Conservation (phyloP, 129 eudicot species). For the Tagetes patula region DNA sequence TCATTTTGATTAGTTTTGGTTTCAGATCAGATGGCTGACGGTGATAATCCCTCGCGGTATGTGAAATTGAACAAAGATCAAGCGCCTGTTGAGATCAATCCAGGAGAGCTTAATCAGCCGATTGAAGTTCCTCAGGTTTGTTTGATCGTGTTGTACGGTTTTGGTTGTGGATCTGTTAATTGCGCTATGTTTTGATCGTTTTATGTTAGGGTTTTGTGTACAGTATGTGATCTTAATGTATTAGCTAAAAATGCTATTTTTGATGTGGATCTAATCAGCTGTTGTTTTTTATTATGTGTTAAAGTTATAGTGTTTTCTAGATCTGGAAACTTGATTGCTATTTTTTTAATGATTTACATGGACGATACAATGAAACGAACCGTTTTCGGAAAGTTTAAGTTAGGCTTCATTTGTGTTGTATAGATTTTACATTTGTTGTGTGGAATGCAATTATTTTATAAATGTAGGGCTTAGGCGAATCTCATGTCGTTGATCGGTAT, state of each 20-base stretch:
- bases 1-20: constrained; percentile 2
- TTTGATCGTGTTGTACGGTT: background rate
- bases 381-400: background rate
- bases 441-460: background rate
- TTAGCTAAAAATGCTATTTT: background rate
- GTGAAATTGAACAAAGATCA: constrained; percentile 91
- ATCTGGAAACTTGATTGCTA: constrained; percentile 12
- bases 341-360: background rate
- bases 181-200: background rate
- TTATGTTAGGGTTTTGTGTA: constrained; percentile 12
- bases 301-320: background rate
- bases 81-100: constrained; percentile 64
- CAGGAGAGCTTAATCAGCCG: constrained; percentile 95
- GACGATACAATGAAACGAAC: background rate
- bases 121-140: constrained; percentile 82
- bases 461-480: background rate
- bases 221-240: background rate
- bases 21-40: constrained; percentile 77
- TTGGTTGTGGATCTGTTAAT: background rate
- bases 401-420: constrained; percentile 4
- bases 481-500: background rate
- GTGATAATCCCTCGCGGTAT: constrained; percentile 60
- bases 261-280: background rate
- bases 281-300: background rate
- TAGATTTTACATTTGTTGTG: background rate